Base-by-base conservation (phyloP, 2,329 filamentous ascomycete species). In the Orbilia javanica region DNA sequence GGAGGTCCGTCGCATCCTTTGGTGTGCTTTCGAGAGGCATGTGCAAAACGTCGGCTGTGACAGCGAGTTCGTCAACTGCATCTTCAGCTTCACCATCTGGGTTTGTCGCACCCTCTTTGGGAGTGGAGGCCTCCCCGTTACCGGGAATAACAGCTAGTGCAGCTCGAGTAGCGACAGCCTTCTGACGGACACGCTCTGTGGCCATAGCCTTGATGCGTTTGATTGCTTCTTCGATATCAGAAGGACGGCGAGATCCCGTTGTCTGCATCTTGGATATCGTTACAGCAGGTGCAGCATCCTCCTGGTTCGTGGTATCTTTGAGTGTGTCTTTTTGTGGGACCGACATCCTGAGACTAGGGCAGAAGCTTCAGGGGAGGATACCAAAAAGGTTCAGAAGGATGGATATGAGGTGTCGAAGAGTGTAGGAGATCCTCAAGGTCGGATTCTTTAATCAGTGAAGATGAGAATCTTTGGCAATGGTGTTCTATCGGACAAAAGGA, bases 181-280 rank as follows among this genome's bases (percentile, higher is more conserved):
- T 67, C 20, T 78, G 60, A 27, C 74, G 74, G n/a, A 78, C n/a
- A 55, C 74, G 67, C 46, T 72, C 62, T 3, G 67, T 68, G 18
- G 74, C 74, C 62, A 78, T 68, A n/a, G 48, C 20, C 34, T 78
- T 78, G 55, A 78, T 78, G n/a, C 66, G 52, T 36, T 62, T 52
- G 10, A 78, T 72, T n/a, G 67, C 62, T 20, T 78, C 74, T 2
- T 78, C 67, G 36, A 78, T 64, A 48, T 46, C 62, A 25, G 44
- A n/a, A 15, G 63, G 44, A 66, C 46, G 25, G 13, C 42, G 39
- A 39, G 46, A 52, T 7, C 29, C 46, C 20, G 18, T 65, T 4
- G 31, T 52, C 8, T 50, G 48, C 39, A 65, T 48, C 65, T 68
- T 71, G 18, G 55, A 70, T 18, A 22, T 68, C 11, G 36, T 71